Conservation (phyloP, 148 eudicot genomes). For the Chenopodium berlandieri region DNA sequence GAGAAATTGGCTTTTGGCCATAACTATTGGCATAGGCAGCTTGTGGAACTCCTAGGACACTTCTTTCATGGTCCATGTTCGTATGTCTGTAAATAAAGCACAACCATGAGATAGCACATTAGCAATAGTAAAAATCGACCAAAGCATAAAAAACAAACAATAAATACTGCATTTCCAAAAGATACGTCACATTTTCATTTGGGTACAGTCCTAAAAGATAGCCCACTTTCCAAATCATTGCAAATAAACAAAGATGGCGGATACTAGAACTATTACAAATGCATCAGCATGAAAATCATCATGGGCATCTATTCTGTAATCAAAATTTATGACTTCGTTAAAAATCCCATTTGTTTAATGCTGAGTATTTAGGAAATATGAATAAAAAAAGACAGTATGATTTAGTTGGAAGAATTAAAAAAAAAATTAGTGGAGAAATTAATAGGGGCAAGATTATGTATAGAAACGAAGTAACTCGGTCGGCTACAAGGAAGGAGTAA, state of each 20-base stretch:
- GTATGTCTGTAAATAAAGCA: constrained; percentile 23
- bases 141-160: background rate
- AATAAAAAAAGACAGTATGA: too few species aligned
- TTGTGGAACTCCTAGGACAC: constrained; percentile 2
- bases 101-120: background rate
- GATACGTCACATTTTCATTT: background rate
- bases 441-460: too few species aligned
- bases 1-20: constrained; percentile 8
- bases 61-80: constrained; percentile 1
- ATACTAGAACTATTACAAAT: too few species aligned
- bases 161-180: background rate
- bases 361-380: too few species aligned
- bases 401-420: too few species aligned
- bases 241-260: background rate
- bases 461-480: too few species aligned
- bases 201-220: background rate
- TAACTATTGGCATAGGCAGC: constrained; percentile 12
- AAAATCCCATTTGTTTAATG: too few species aligned
- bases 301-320: too few species aligned
- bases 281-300: too few species aligned
- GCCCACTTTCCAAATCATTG: background rate
- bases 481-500: too few species aligned
- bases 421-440: too few species aligned
- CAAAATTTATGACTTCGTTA: too few species aligned
- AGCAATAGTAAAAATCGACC: background rate